A percentile compares a stretch with the other conserved stretches of the same genome.
These are phyloP conservation scores for Lachancea dasiensis DNA, from an alignment of 805 yeast species.

Conservation along the genomic window DNA sequence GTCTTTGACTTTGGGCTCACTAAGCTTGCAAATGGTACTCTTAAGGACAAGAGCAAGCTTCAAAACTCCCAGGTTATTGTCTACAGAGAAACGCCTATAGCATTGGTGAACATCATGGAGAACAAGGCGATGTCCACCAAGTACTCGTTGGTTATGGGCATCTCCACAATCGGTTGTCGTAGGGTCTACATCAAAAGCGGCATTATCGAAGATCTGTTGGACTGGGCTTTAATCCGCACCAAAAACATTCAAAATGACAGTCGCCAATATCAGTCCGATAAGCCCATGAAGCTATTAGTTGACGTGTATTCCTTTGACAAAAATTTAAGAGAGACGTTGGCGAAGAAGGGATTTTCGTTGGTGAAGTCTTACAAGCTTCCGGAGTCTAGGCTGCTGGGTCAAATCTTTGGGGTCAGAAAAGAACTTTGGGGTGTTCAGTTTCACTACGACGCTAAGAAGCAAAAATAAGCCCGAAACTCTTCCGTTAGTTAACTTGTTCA, in stretches of 20 bases:
- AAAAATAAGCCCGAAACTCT: conserved; percentile 5
- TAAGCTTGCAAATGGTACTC: conserved; percentile 36
- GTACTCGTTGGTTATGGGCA: conserved; percentile 43
- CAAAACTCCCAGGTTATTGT: conserved; percentile 49
- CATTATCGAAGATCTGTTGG: conserved; percentile 55
- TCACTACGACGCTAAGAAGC: conserved; percentile 26
- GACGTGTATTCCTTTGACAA: conserved; percentile 51
- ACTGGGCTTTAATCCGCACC: conserved; percentile 51
- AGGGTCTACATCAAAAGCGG: conserved; percentile 62
- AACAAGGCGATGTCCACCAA: conserved; percentile 38
- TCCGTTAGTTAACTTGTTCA: background rate
- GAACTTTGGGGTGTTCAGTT: conserved; percentile 35
- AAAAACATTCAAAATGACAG: conserved; percentile 34
- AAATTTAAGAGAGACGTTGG: conserved; percentile 34
- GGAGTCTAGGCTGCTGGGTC: conserved; percentile 28
- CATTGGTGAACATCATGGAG: conserved; percentile 45
- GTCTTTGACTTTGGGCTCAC: conserved; percentile 49
- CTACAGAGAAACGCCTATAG: conserved; percentile 70
- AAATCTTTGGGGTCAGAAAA: conserved; percentile 28
- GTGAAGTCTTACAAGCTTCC: conserved; percentile 27
- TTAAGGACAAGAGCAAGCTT: conserved; percentile 29
- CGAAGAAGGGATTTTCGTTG: conserved; percentile 39
- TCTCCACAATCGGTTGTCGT: conserved; percentile 57
- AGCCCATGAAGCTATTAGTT: conserved; percentile 36
- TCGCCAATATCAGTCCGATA: conserved; percentile 24